Conservation (phyloP, 805 yeast genomes). For the Yarrowia sp. region DNA sequence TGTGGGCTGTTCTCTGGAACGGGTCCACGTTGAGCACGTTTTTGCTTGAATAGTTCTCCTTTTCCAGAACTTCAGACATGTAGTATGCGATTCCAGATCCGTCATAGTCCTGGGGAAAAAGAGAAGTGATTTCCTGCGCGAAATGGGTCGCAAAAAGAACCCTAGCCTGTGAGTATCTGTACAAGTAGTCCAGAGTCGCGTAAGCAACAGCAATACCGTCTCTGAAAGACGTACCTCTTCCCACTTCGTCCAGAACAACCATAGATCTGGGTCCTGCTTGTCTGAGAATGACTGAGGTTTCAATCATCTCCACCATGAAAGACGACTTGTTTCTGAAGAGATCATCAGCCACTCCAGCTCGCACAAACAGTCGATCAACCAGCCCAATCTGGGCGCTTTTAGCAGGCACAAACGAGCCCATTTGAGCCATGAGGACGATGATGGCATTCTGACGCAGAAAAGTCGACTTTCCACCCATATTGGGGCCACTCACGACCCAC, state of each 20-base stretch:
- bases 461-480: conserved; percentile 88
- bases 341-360: conserved; percentile 83
- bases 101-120: conserved; percentile 51
- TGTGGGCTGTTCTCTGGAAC: conserved; percentile 40
- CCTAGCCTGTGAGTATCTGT: conserved; percentile 64
- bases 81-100: conserved; percentile 45
- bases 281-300: conserved; percentile 71
- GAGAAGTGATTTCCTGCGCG: conserved; percentile 59
- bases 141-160: conserved; percentile 92
- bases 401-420: conserved; percentile 80
- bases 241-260: conserved; percentile 85
- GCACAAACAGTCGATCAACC: conserved; percentile 78
- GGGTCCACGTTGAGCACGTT: conserved; percentile 25
- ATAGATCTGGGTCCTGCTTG: conserved; percentile 72
- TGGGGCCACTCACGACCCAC: conserved; percentile 85
- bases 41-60: conserved; percentile 27
- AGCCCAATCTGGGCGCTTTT: conserved; percentile 64
- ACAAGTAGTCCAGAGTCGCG: conserved; percentile 68
- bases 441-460: conserved; percentile 76
- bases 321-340: conserved; percentile 81
- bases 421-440: conserved; percentile 71
- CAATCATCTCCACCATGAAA: conserved; percentile 92
- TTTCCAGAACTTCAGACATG: conserved; percentile 44
- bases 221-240: conserved; percentile 83
- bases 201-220: conserved; percentile 89